phyloP scores from a whole-genome alignment of 2,329 filamentous ascomycete species.

The Colletotrichum sp. region DNA sequence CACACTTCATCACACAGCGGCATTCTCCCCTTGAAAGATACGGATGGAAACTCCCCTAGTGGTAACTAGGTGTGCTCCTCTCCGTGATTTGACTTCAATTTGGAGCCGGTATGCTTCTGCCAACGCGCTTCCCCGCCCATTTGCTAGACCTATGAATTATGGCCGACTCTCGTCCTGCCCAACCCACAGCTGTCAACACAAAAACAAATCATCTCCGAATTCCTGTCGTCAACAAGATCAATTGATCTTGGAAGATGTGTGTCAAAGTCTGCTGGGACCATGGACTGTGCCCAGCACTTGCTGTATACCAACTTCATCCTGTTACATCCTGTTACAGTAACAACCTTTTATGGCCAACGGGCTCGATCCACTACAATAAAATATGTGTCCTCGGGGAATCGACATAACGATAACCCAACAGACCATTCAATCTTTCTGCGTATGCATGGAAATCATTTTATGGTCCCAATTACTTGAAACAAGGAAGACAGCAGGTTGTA shows the following conservation, averaged over 20 bases:
- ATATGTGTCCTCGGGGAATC: background rate
- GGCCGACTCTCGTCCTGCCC: background rate
- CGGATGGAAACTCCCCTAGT: no score
- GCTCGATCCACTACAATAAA: background rate
- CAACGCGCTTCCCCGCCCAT: background rate
- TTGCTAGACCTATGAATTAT: no score
- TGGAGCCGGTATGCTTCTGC: background rate
- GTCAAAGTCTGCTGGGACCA: no score
- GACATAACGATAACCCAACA: no score
- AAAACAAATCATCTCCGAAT: background rate
- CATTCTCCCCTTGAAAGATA: no score
- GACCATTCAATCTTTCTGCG: no score
- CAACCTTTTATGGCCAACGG: fast-evolving
- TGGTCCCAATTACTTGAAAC: no score
- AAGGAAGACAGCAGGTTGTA: no score
- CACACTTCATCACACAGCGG: background rate
- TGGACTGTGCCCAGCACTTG: background rate
- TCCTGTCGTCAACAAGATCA: no score
- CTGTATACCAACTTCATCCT: background rate
- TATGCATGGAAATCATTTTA: no score
- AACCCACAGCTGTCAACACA: background rate
- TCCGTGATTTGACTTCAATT: background rate
- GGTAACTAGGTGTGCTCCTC: no score
- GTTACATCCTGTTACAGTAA: background rate
- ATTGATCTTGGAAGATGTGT: no score